Evolutionary conservation across 208 protist species (phyloP).

Genomic region (Leishmania turanica): DNA sequence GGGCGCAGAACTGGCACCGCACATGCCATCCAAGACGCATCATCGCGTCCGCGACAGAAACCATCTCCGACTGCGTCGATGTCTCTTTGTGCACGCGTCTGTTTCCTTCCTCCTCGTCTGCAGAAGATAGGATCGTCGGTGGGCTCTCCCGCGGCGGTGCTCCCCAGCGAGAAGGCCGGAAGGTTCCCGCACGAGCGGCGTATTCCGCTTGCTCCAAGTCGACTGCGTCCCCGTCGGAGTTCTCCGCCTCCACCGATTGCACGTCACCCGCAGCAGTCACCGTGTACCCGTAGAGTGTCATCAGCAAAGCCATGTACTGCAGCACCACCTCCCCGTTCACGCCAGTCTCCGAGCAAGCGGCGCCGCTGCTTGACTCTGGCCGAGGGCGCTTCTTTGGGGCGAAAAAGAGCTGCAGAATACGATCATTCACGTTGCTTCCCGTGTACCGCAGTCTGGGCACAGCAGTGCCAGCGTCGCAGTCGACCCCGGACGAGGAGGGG

Average conservation of each 20-base stretch:
- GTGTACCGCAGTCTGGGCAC: slow-evolving; percentile 21
- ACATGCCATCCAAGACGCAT: slow-evolving; percentile 15
- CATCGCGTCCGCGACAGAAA: slow-evolving; percentile 5
- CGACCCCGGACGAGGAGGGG: neutral
- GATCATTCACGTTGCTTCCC: slow-evolving; percentile 34
- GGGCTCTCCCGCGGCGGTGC: neutral
- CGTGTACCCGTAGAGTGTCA: slow-evolving; percentile 37
- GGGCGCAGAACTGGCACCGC: slow-evolving; percentile 23
- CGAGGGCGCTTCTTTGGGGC: slow-evolving; percentile 19
- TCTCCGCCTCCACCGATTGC: neutral
- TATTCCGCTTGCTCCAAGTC: neutral
- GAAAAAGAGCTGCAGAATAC: slow-evolving; percentile 45
- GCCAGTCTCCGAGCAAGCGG: neutral
- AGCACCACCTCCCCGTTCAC: slow-evolving; percentile 7
- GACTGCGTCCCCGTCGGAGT: neutral
- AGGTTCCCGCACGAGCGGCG: neutral
- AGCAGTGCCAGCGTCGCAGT: neutral
- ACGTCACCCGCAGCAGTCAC: neutral
- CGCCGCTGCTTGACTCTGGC: neutral
- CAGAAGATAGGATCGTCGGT: neutral
- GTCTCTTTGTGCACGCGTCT: slow-evolving; percentile 2
- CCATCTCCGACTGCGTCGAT: neutral
- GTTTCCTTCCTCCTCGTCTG: neutral
- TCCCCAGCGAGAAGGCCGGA: neutral
- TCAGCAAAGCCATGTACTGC: slow-evolving; percentile 31